Conservation (phyloP, 306 rosid genomes). For the Quercus rubra region DNA sequence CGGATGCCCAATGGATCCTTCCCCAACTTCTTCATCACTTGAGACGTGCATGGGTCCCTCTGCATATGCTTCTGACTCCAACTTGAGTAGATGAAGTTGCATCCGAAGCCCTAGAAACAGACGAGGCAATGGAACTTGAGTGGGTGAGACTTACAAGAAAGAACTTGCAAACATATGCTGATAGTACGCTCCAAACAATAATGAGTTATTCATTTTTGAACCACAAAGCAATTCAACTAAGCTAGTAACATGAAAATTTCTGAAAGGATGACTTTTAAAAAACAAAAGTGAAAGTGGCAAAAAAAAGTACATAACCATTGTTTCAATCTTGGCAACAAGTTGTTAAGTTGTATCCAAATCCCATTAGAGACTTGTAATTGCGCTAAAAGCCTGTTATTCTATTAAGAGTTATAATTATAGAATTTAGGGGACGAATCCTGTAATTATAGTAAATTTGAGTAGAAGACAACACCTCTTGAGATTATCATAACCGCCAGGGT, state of each 20-base stretch:
- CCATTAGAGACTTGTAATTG: neutral
- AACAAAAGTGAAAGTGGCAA: neutral
- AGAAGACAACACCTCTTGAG: too few species aligned
- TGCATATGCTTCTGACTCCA: conserved; percentile 61
- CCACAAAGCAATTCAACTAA: neutral
- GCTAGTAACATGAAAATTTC: neutral
- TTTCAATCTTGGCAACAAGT: neutral
- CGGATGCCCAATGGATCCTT: conserved; percentile 26
- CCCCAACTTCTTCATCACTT: conserved; percentile 77
- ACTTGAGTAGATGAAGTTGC: conserved; percentile 92
- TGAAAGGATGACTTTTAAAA: neutral
- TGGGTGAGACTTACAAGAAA: neutral
- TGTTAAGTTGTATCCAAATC: neutral
- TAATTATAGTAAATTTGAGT: too few species aligned
- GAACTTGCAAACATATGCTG: neutral
- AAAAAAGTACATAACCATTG: neutral
- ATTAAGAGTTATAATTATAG: too few species aligned
- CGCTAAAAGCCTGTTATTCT: too few species aligned
- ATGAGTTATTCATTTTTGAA: neutral
- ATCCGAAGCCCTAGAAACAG: conserved; percentile 71
- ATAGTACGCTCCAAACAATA: neutral
- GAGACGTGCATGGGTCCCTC: conserved; percentile 58
- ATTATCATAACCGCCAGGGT: too few species aligned
- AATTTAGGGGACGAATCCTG: too few species aligned
- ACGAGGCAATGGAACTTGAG: conserved; percentile 4